A percentile compares a stretch with the other conserved stretches of the same genome.
Evolutionary conservation across 352 stramenopile genomes (phyloP).

Genomic region (Blastocystis sp.): DNA sequence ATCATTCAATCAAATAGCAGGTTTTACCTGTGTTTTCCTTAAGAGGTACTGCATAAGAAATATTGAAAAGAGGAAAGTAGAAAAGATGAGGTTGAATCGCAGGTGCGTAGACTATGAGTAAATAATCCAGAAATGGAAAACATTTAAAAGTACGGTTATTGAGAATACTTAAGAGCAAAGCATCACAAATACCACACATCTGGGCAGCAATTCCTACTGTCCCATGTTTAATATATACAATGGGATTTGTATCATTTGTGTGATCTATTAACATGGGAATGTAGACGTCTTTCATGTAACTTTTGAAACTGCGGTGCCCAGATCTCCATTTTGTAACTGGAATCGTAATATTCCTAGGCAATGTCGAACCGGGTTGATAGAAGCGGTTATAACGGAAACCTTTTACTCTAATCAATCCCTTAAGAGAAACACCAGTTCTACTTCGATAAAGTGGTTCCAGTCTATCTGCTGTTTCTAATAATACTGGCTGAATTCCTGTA

Average conservation of each 20-base stretch:
- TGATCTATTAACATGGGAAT: not conserved
- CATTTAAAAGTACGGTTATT: slow-evolving; percentile 40
- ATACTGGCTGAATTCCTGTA: too few species aligned
- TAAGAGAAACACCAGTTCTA: too few species aligned
- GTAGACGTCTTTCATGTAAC: slow-evolving; percentile 23
- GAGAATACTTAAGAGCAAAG: not conserved
- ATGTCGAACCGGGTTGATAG: not conserved
- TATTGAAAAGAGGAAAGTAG: slow-evolving; percentile 30
- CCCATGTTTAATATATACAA: slow-evolving; percentile 1
- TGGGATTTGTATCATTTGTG: not conserved
- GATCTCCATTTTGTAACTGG: not conserved
- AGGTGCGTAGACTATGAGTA: slow-evolving; percentile 11
- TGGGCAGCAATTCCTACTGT: slow-evolving; percentile 10
- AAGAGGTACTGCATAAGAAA: not conserved
- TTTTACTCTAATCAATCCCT: not conserved
- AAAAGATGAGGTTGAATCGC: slow-evolving; percentile 6
- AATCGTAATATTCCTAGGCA: not conserved
- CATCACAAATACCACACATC: slow-evolving; percentile 31
- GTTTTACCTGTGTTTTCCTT: not conserved
- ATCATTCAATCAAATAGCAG: not conserved
- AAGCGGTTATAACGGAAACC: not conserved
- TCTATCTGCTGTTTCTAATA: too few species aligned
- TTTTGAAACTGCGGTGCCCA: not conserved
- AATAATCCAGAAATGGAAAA: not conserved
- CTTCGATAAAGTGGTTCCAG: too few species aligned